Percentiles rank a stretch among this genome's conserved stretches.
phyloP scores from a whole-genome alignment of 2,329 filamentous ascomycete species.

The Neocucurbitaria cava region DNA sequence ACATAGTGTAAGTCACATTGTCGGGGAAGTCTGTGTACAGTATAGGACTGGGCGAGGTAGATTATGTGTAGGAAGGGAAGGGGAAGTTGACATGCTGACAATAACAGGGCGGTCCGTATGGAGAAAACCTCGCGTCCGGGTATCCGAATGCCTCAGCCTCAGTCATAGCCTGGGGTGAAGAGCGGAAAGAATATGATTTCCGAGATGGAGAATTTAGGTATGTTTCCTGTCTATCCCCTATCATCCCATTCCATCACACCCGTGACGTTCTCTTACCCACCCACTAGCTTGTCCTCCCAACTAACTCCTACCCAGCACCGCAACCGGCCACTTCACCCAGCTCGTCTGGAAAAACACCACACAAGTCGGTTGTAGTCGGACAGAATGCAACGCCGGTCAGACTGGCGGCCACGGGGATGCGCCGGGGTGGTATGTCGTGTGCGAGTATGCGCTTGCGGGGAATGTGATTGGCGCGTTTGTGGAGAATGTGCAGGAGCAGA shows the following conservation, averaged over 20 bases:
- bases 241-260: too few relatives aligned
- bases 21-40: background rate
- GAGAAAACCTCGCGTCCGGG: constrained; percentile 77
- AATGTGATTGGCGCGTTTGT: constrained; percentile 46
- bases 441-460: constrained; percentile 49
- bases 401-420: constrained; percentile 19
- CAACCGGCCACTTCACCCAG: constrained; percentile 39
- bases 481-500: constrained; percentile 38
- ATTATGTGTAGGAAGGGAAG: background rate
- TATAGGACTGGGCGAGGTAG: background rate
- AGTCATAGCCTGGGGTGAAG: constrained; percentile 72
- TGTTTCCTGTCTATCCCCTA: constrained; percentile 14
- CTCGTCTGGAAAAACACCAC: constrained; percentile 35
- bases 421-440: constrained; percentile 41
- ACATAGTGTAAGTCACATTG: constrained; percentile 58
- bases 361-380: constrained; percentile 31
- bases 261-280: too few relatives aligned
- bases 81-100: background rate
- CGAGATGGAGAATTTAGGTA: constrained; percentile 61
- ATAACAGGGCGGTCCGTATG: constrained; percentile 65
- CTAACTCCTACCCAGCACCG: constrained; percentile 58
- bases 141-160: constrained; percentile 65
- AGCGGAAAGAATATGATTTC: constrained; percentile 67
- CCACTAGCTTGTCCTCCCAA: too few relatives aligned
- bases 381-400: constrained; percentile 17